phyloP scores from a whole-genome alignment of 2,329 filamentous ascomycete species.

The Dactylellina sp. region DNA sequence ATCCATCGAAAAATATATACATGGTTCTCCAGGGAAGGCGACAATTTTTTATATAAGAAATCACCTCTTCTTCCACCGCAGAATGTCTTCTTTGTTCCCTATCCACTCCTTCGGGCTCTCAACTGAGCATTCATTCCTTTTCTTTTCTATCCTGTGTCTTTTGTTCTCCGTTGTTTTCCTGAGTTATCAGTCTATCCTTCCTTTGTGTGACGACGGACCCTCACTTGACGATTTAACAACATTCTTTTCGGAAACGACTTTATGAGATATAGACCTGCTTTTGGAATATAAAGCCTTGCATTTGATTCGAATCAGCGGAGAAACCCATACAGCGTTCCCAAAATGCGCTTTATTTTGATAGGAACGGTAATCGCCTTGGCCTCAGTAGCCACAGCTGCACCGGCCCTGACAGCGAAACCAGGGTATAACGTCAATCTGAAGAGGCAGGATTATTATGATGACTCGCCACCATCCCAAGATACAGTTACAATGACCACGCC shows the following conservation, averaged over 20 bases:
- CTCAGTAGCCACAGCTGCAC: neutral
- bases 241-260: neutral
- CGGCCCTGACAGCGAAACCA: neutral
- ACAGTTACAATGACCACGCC: neutral
- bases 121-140: neutral
- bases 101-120: conserved; percentile 4
- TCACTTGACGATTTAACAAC: neutral
- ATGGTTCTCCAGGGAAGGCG: too few relatives aligned
- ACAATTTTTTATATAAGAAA: too few relatives aligned
- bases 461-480: neutral
- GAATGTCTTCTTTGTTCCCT: neutral
- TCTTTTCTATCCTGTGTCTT: neutral
- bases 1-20: neutral
- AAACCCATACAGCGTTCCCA: neutral
- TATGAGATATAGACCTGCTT: neutral
- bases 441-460: neutral
- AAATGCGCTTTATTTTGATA: neutral
- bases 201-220: neutral
- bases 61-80: neutral
- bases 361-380: neutral
- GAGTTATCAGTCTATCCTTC: neutral
- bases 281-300: neutral
- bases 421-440: neutral
- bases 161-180: neutral
- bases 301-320: neutral